A percentile compares a stretch with the other conserved stretches of the same genome.
These are phyloP conservation scores for Geotrichum restrictum DNA, from an alignment of 1,139 yeast species.

Conservation along the genomic window DNA sequence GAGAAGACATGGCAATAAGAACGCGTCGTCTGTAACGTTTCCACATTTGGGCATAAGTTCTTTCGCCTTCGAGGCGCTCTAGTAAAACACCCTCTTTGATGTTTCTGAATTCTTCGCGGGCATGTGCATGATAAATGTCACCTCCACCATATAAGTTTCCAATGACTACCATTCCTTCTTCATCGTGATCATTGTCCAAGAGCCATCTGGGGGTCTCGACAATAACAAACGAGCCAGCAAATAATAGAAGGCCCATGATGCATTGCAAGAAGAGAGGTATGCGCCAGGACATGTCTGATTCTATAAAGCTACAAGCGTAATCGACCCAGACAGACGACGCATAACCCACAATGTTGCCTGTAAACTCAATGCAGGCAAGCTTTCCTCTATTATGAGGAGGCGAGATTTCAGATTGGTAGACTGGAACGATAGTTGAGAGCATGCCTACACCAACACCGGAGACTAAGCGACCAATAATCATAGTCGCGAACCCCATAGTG, in stretches of 20 bases:
- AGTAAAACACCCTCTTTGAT: conserved; percentile 78
- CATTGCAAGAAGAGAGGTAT: conserved; percentile 74
- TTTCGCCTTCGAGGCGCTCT: conserved; percentile 73
- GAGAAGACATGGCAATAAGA: conserved; percentile 87
- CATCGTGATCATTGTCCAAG: conserved; percentile 80
- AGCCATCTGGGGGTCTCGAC: conserved; percentile 91
- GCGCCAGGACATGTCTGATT: conserved; percentile 65
- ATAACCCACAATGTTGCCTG: conserved; percentile 87
- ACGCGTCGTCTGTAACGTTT: conserved; percentile 66
- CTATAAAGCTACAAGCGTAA: conserved; percentile 65
- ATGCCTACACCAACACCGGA: conserved; percentile 89
- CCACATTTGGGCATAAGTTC: conserved; percentile 68
- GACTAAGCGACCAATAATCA: conserved; percentile 71
- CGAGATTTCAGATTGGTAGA: conserved; percentile 85
- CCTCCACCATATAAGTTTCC: conserved; percentile 76
- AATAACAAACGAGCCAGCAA: conserved; percentile 67
- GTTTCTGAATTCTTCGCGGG: conserved; percentile 66
- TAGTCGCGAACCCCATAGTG: conserved; percentile 46
- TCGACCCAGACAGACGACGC: conserved; percentile 89
- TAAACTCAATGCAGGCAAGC: conserved; percentile 86
- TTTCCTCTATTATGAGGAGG: conserved; percentile 87
- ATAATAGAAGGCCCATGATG: conserved; percentile 64
- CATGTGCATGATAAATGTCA: conserved; percentile 50
- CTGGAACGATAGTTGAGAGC: conserved; percentile 90
- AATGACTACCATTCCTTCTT: conserved; percentile 79